Evolutionary conservation across 768 basidiomycete genomes (phyloP), one percentile per base, ranked within the genome.

Genomic region (Leucocoprinus sp.): DNA sequence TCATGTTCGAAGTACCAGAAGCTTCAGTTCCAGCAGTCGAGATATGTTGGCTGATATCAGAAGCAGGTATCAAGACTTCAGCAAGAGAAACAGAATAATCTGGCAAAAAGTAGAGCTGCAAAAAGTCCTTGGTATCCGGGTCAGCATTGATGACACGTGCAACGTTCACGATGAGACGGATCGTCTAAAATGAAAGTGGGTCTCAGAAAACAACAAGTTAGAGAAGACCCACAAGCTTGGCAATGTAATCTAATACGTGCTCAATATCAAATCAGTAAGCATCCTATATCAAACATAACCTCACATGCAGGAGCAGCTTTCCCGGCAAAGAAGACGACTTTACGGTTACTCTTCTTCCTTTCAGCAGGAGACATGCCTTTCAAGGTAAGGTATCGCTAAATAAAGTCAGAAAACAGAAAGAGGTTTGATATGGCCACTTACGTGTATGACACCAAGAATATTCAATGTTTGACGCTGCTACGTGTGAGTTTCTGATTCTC

Each of bases 1-100:
- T 87, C 84, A 88, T 86, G 66, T 87, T 89, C 5, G 81, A 85
- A 31, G 84, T 85, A 26, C 82, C 84, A 1, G 78, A 80, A 8
- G 85, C 84, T 60, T 97, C 93, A 2, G 95, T 97, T 28, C 95
- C 95, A 2, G 95, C 96, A 11, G 95, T 98, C 18, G 89, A 93
- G 63, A 99, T 97, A 63, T 98, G 95, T 59, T 96, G 90, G 50
- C 81, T 84, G 67, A 97, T 86, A 61, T 98, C 93, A 22, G 86
- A 84, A 9, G 95, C 88, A n/a, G 86, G 88, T 49, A 92, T 87
- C 54, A 93, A 71, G 18, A 93, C 67, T 58, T 91, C 88, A 1
- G 88, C 85, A 37, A 87, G 63, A 37, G 84, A 84, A 29, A 87
- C 90, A 1, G 82, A 85, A 66, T 99, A 99, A 61, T 98, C 95